A percentile compares a stretch with the other conserved stretches of the same genome.
Evolutionary conservation across 2,329 filamentous ascomycete species (phyloP).

Genomic region (Rutstroemia sydowiana): DNA sequence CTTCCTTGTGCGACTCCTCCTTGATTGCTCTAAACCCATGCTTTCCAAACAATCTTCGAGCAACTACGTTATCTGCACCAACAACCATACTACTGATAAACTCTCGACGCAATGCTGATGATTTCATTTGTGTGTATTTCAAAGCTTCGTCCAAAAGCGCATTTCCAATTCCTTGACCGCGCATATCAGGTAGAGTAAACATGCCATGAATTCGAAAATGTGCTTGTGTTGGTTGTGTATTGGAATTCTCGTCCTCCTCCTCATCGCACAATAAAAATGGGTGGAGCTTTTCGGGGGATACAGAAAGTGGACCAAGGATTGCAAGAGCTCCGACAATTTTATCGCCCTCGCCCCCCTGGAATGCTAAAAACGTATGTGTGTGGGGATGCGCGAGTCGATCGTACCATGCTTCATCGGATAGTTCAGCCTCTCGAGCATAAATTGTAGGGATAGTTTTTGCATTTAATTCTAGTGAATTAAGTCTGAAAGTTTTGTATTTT

Average conservation of each 20-base stretch:
- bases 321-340: slow-evolving; percentile 30
- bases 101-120: slow-evolving; percentile 15
- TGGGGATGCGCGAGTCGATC: slow-evolving; percentile 31
- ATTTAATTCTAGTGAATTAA: slow-evolving; percentile 19
- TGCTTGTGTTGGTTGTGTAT: slow-evolving; percentile 5
- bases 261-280: too few species aligned
- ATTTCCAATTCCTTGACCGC: slow-evolving; percentile 32
- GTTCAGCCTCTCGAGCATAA: slow-evolving; percentile 31
- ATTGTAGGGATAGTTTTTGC: slow-evolving; percentile 34
- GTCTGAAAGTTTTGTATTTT: slow-evolving; percentile 23
- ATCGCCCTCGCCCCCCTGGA: slow-evolving; percentile 19
- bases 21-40: slow-evolving; percentile 30
- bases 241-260: not conserved
- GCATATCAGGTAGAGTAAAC: slow-evolving; percentile 33
- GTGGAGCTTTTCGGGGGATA: slow-evolving; percentile 11
- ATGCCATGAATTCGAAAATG: slow-evolving; percentile 33
- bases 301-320: slow-evolving; percentile 29
- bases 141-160: slow-evolving; percentile 28
- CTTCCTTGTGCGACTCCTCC: slow-evolving; percentile 12
- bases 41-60: slow-evolving; percentile 31
- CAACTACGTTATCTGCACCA: slow-evolving; percentile 29
- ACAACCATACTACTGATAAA: slow-evolving; percentile 31
- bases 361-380: slow-evolving; percentile 31
- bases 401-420: slow-evolving; percentile 33
- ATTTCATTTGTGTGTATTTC: slow-evolving; percentile 24